phyloP scores from a whole-genome alignment of 768 basidiomycete genomes.

The Pisolithus microcarpus region DNA sequence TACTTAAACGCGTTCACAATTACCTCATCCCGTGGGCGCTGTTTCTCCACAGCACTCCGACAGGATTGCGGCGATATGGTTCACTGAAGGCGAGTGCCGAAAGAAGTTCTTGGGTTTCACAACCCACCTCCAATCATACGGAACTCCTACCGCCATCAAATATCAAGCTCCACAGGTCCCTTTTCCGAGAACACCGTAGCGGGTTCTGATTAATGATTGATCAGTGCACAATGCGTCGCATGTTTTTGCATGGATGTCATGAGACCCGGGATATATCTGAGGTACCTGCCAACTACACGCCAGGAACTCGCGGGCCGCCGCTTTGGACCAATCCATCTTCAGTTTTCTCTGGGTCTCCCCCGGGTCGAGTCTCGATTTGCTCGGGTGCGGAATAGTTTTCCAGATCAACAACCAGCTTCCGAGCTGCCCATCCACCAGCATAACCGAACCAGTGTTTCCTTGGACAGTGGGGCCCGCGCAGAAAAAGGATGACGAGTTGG shows the following conservation, averaged over 20 bases:
- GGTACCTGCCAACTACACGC: not conserved
- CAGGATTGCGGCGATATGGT: not conserved
- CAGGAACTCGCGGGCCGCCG: not conserved
- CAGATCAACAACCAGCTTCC: conserved; percentile 29
- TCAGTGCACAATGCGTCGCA: not conserved
- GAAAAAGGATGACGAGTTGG: conserved; percentile 48
- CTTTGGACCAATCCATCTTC: not conserved
- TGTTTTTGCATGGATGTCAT: not conserved
- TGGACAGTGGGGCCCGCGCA: conserved; percentile 60
- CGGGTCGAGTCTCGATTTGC: not conserved
- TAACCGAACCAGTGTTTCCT: conserved; percentile 54
- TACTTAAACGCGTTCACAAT: not conserved
- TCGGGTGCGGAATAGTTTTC: not conserved
- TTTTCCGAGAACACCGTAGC: not conserved
- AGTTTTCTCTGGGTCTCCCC: not conserved
- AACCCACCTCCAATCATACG: not conserved
- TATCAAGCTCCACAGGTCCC: not conserved
- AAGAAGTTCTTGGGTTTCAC: not conserved
- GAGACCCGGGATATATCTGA: not conserved
- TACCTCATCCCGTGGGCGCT: conserved; percentile 1
- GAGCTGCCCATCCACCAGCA: conserved; percentile 45
- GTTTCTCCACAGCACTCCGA: conserved; percentile 2
- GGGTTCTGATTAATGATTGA: not conserved
- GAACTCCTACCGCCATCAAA: no score
- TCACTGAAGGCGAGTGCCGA: not conserved